Conservation (phyloP, 306 rosid genomes). For the Cucumis cinereus region DNA sequence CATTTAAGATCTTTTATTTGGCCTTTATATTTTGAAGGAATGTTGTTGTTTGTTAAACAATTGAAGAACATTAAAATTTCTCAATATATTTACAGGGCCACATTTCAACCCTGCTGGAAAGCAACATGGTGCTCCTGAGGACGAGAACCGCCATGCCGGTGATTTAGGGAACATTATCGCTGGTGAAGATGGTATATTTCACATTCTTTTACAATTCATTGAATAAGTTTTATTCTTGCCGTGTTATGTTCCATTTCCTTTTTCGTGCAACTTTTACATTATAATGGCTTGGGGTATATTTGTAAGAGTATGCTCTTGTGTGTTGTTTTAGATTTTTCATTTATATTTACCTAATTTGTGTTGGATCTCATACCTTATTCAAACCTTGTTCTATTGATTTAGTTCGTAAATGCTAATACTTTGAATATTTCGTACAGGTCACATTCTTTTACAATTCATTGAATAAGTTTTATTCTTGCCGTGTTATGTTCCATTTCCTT, state of each 20-base stretch:
- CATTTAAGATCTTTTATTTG: neutral
- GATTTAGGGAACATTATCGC: slow-evolving; percentile 84
- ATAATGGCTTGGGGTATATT: neutral
- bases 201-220: neutral
- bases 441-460: neutral
- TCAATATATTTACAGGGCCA: slow-evolving; percentile 34
- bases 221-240: neutral
- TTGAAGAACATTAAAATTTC: neutral
- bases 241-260: neutral
- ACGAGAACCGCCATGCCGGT: slow-evolving; percentile 81
- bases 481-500: neutral
- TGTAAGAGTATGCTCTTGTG: neutral
- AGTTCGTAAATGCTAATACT: neutral
- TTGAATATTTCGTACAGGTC: too few species aligned
- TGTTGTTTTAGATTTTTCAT: neutral
- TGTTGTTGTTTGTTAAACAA: neutral
- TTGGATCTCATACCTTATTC: neutral
- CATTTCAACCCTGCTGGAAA: slow-evolving; percentile 71
- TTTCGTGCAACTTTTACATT: neutral
- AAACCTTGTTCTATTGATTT: neutral
- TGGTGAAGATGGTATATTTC: slow-evolving; percentile 67
- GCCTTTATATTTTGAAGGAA: neutral
- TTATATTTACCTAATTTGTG: neutral
- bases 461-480: neutral
- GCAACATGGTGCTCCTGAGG: slow-evolving; percentile 88